These are phyloP conservation scores for Neoascochyta sp. DNA, from an alignment of 2,329 filamentous ascomycete genomes.

Conservation along the genomic window DNA sequence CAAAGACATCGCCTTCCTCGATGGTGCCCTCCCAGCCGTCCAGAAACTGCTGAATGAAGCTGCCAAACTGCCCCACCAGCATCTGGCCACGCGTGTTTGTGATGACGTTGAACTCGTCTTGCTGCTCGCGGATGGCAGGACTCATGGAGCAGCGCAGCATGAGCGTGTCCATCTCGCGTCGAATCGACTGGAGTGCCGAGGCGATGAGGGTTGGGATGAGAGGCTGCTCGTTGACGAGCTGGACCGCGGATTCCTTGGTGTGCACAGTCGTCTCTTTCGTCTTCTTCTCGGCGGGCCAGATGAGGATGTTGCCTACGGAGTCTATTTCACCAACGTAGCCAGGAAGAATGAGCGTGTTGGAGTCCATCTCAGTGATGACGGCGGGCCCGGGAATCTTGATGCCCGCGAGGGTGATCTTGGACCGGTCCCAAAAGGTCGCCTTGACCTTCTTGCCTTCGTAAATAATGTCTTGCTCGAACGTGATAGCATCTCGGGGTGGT, in stretches of 20 bases:
- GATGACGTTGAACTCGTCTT: slow-evolving; percentile 54
- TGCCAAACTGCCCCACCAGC: slow-evolving; percentile 52
- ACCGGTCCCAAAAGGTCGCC: slow-evolving; percentile 47
- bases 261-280: slow-evolving; percentile 25
- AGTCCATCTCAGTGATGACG: slow-evolving; percentile 51
- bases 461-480: slow-evolving; percentile 40
- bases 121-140: slow-evolving; percentile 50
- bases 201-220: slow-evolving; percentile 46
- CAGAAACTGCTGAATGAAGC: slow-evolving; percentile 50
- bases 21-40: slow-evolving; percentile 46
- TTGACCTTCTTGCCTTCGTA: slow-evolving; percentile 41
- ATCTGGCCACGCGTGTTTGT: slow-evolving; percentile 49
- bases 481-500: slow-evolving; percentile 38
- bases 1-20: slow-evolving; percentile 50
- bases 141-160: slow-evolving; percentile 53
- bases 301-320: slow-evolving; percentile 49
- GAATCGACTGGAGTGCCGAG: slow-evolving; percentile 46
- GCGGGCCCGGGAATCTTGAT: slow-evolving; percentile 45
- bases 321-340: slow-evolving; percentile 48
- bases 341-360: slow-evolving; percentile 50
- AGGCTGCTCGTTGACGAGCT: slow-evolving; percentile 40
- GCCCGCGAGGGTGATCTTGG: slow-evolving; percentile 41
- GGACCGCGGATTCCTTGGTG: slow-evolving; percentile 37
- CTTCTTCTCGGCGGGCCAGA: slow-evolving; percentile 39
- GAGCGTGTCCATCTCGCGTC: slow-evolving; percentile 51